Evolutionary conservation across 169 alveolate genomes (phyloP).

Genomic region (Cryptosporidium andersoni): DNA sequence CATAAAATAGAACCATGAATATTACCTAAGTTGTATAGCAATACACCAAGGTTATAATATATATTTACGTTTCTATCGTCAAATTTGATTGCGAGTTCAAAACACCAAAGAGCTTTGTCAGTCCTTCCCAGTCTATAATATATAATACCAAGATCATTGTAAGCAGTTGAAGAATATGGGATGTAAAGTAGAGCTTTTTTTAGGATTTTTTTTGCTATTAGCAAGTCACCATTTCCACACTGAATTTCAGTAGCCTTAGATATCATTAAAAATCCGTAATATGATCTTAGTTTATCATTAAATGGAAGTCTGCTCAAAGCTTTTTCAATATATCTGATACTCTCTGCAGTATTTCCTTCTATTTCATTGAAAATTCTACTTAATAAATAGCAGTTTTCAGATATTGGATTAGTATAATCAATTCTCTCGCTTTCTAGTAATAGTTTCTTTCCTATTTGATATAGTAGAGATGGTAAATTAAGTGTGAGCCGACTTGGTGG

Average conservation of each 20-base stretch:
- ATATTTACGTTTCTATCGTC: constrained; percentile 28
- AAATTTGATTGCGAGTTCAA: constrained; percentile 37
- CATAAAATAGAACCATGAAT: constrained; percentile 40
- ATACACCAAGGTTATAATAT: constrained; percentile 23
- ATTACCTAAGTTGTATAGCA: constrained; percentile 25
- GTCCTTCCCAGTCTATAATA: constrained; percentile 50
- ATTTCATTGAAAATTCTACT: constrained; percentile 42
- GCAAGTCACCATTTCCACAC: not conserved
- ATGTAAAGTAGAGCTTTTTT: constrained; percentile 42
- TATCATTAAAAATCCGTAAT: constrained; percentile 16
- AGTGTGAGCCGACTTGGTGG: too few relatives aligned
- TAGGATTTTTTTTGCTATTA: constrained; percentile 1
- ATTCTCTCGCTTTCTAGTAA: not conserved
- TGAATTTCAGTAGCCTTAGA: constrained; percentile 10
- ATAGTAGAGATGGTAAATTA: too few relatives aligned
- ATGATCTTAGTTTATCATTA: constrained; percentile 33
- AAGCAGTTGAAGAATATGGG: constrained; percentile 48
- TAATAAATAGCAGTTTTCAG: constrained; percentile 30
- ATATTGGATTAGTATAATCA: not conserved
- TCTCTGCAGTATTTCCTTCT: constrained; percentile 12
- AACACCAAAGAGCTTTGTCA: constrained; percentile 60
- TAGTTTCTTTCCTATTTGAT: not conserved
- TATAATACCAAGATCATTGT: constrained; percentile 28
- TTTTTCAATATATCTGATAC: constrained; percentile 33
- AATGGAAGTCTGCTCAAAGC: constrained; percentile 16